Conservation (phyloP, 1,284 basidiomycete species). For the Melanopsichium pennsylvanicum region DNA sequence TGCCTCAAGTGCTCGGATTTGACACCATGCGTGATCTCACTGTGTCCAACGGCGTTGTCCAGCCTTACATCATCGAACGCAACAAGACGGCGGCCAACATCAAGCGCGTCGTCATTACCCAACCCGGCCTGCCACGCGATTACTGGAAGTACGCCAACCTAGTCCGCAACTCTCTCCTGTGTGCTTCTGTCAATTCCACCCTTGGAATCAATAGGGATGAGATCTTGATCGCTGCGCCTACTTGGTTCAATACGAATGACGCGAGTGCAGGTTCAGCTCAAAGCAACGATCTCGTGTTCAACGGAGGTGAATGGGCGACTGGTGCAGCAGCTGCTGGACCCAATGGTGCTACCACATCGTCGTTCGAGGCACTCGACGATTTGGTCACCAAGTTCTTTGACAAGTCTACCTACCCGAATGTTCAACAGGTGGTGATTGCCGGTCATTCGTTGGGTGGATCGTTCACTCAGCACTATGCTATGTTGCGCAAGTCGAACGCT, state of each 20-base stretch:
- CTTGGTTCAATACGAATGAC: slow-evolving; percentile 48
- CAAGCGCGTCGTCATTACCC: slow-evolving; percentile 53
- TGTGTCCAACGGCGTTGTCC: slow-evolving; percentile 36
- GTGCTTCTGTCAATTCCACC: slow-evolving; percentile 44
- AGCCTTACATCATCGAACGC: slow-evolving; percentile 49
- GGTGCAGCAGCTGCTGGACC: slow-evolving; percentile 48
- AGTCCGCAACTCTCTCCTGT: slow-evolving; percentile 53
- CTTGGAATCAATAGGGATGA: slow-evolving; percentile 47
- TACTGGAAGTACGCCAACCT: slow-evolving; percentile 60
- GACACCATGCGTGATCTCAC: slow-evolving; percentile 51
- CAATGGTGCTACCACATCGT: slow-evolving; percentile 25
- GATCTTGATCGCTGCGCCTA: slow-evolving; percentile 53
- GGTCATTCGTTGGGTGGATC: slow-evolving; percentile 60
- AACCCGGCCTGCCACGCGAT: slow-evolving; percentile 54
- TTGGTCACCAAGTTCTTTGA: slow-evolving; percentile 54
- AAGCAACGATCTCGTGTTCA: slow-evolving; percentile 47
- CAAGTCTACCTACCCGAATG: slow-evolving; percentile 50
- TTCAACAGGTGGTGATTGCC: slow-evolving; percentile 53
- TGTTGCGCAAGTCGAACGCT: slow-evolving; percentile 45
- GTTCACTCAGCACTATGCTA: slow-evolving; percentile 58
- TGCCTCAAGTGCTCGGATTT: slow-evolving; percentile 60
- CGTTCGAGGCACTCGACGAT: slow-evolving; percentile 53
- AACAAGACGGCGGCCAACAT: slow-evolving; percentile 39
- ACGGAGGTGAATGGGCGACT: slow-evolving; percentile 35
- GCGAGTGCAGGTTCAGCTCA: slow-evolving; percentile 41